phyloP scores from a whole-genome alignment of 2,329 filamentous ascomycete species.

The Clarireedia hainanense region DNA sequence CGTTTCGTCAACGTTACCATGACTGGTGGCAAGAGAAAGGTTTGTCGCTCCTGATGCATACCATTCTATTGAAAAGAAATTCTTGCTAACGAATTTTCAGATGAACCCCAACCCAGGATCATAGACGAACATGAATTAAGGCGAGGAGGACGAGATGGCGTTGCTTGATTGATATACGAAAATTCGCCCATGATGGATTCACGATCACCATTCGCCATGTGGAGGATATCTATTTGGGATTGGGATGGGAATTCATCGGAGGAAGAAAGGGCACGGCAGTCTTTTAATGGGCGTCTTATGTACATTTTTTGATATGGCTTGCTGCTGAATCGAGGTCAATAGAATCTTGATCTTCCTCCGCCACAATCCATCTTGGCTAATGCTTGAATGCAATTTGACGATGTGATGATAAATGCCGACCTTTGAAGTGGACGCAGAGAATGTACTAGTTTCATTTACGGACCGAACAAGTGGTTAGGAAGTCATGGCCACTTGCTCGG shows the following conservation, averaged over 20 bases:
- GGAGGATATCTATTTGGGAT: slow-evolving; percentile 21
- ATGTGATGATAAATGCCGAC: not conserved
- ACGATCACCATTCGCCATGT: slow-evolving; percentile 13
- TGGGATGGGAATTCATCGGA: slow-evolving; percentile 20
- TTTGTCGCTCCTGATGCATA: slow-evolving; percentile 30
- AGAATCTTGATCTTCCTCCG: slow-evolving; percentile 9
- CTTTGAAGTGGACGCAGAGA: no score
- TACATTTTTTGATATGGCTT: slow-evolving; percentile 19
- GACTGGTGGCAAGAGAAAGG: slow-evolving; percentile 98
- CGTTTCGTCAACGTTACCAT: slow-evolving; percentile 98
- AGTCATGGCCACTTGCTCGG: no score
- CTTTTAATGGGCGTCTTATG: slow-evolving; percentile 26
- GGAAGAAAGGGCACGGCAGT: slow-evolving; percentile 27
- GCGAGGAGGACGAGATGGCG: slow-evolving; percentile 22
- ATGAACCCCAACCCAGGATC: slow-evolving; percentile 83
- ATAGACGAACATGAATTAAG: slow-evolving; percentile 37
- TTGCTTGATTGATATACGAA: slow-evolving; percentile 16
- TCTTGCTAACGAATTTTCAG: slow-evolving; percentile 33
- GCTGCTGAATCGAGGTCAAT: slow-evolving; percentile 12
- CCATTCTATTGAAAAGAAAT: not conserved
- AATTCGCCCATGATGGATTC: slow-evolving; percentile 3
- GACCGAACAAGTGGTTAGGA: no score
- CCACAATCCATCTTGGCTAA: slow-evolving; percentile 3
- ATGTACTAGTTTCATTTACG: no score
- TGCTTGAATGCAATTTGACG: not conserved